Percentiles rank a stretch among this genome's conserved stretches.
phyloP scores from a whole-genome alignment of 2,329 filamentous ascomycete species.

The Sporothrix phasma region DNA sequence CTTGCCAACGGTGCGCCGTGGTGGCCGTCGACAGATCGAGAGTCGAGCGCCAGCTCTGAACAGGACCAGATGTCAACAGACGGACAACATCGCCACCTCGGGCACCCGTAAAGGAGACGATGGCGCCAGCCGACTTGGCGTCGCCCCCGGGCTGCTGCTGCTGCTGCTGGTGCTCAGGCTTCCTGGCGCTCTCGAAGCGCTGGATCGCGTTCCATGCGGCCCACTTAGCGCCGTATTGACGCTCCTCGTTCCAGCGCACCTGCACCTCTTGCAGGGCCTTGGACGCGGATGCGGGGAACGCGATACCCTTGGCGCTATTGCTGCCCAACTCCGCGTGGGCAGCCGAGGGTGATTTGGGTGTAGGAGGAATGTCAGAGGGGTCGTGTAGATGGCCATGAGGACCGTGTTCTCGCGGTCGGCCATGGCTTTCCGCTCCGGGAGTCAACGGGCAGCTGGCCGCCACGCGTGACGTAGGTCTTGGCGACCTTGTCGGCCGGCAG shows the following conservation, averaged over 20 bases:
- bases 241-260: slow-evolving; percentile 37
- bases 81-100: slow-evolving; percentile 34
- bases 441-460: slow-evolving; percentile 40
- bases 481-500: slow-evolving; percentile 37
- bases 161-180: slow-evolving; percentile 1
- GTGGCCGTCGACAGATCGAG: slow-evolving; percentile 30
- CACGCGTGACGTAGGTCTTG: slow-evolving; percentile 44
- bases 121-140: neutral
- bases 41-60: slow-evolving; percentile 34
- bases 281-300: slow-evolving; percentile 31
- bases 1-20: slow-evolving; percentile 22
- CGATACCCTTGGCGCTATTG: slow-evolving; percentile 8
- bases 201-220: slow-evolving; percentile 17
- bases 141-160: neutral
- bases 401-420: slow-evolving; percentile 47
- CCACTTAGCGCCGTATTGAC: slow-evolving; percentile 15
- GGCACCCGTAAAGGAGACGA: slow-evolving; percentile 16
- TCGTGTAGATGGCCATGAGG: slow-evolving; percentile 53
- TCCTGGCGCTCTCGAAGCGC: slow-evolving; percentile 7
- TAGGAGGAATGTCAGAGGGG: slow-evolving; percentile 43
- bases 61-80: slow-evolving; percentile 35
- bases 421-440: slow-evolving; percentile 49
- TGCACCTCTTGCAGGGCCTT: slow-evolving; percentile 39
- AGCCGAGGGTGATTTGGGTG: slow-evolving; percentile 43
- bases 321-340: neutral